These are phyloP conservation scores for Pulveroboletus sp. DNA, from an alignment of 768 basidiomycete genomes.

Conservation along the genomic window DNA sequence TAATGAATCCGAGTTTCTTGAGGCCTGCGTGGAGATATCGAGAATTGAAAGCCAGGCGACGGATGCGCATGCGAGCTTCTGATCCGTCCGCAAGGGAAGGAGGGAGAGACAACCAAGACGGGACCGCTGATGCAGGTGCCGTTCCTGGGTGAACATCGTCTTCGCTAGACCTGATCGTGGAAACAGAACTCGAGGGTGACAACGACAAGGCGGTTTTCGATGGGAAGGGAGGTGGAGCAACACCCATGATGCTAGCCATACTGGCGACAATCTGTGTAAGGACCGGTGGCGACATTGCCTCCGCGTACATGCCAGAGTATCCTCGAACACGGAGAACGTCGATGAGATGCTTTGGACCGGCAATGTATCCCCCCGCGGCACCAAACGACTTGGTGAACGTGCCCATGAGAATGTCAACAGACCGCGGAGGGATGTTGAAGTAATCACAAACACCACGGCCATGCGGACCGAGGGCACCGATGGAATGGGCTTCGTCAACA, in stretches of 20 bases:
- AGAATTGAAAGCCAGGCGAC: constrained; percentile 91
- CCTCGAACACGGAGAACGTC: constrained; percentile 79
- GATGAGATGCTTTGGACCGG: constrained; percentile 78
- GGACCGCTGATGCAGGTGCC: constrained; percentile 61
- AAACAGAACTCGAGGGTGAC: constrained; percentile 30
- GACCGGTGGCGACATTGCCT: constrained; percentile 88
- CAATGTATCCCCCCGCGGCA: constrained; percentile 92
- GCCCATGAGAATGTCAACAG: constrained; percentile 94
- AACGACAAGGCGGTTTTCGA: constrained; percentile 25
- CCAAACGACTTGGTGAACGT: constrained; percentile 97
- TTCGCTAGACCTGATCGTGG: constrained; percentile 32
- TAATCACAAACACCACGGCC: constrained; percentile 96
- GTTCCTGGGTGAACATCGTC: constrained; percentile 64
- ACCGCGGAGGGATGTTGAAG: constrained; percentile 77
- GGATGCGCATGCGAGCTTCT: constrained; percentile 80
- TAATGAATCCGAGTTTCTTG: constrained; percentile 93
- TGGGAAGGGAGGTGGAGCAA: constrained; percentile 40
- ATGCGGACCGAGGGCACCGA: constrained; percentile 91
- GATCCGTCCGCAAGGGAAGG: constrained; percentile 71
- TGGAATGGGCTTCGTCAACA: constrained; percentile 96
- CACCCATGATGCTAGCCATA: constrained; percentile 97
- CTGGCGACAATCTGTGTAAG: constrained; percentile 87
- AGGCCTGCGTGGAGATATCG: constrained; percentile 88
- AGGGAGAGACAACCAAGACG: constrained; percentile 78
- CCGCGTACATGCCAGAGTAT: constrained; percentile 83